Percentiles rank a stretch among this genome's conserved stretches.
Evolutionary conservation across 2,329 filamentous ascomycete species (phyloP).

Genomic region (Neofusicoccum ribis): DNA sequence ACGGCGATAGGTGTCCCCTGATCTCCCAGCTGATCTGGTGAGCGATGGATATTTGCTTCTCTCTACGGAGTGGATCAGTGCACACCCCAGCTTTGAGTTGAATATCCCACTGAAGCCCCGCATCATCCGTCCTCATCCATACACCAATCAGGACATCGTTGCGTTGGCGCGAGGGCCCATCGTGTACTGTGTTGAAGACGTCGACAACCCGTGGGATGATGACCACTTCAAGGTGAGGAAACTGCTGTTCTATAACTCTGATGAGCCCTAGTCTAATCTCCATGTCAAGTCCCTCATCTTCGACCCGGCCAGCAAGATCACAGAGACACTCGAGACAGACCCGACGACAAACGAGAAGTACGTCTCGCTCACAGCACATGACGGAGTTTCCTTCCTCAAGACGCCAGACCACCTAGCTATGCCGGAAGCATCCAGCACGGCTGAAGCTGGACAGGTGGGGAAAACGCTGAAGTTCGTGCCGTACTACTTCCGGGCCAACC

Average conservation of each 20-base stretch:
- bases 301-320: background rate
- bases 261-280: conserved; percentile 25
- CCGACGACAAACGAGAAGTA: background rate
- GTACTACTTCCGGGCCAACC: conserved; percentile 57
- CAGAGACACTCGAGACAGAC: background rate
- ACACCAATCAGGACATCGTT: conserved; percentile 57
- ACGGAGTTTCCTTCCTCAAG: conserved; percentile 21
- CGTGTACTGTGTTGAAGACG: conserved; percentile 62
- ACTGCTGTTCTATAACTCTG: background rate
- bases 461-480: conserved; percentile 53
- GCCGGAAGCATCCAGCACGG: background rate
- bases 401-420: background rate
- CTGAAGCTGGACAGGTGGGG: background rate
- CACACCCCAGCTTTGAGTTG: conserved; percentile 31
- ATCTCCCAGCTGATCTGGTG: too few relatives aligned
- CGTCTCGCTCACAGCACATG: background rate
- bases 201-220: conserved; percentile 57
- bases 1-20: background rate
- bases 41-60: conserved; percentile 43
- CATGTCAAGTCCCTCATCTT: conserved; percentile 9
- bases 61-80: conserved; percentile 28
- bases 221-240: conserved; percentile 52
- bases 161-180: conserved; percentile 59
- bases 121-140: conserved; percentile 55
- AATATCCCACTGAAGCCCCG: conserved; percentile 44